phyloP scores from a whole-genome alignment of 441 rosid species.

The Iberis amara region DNA sequence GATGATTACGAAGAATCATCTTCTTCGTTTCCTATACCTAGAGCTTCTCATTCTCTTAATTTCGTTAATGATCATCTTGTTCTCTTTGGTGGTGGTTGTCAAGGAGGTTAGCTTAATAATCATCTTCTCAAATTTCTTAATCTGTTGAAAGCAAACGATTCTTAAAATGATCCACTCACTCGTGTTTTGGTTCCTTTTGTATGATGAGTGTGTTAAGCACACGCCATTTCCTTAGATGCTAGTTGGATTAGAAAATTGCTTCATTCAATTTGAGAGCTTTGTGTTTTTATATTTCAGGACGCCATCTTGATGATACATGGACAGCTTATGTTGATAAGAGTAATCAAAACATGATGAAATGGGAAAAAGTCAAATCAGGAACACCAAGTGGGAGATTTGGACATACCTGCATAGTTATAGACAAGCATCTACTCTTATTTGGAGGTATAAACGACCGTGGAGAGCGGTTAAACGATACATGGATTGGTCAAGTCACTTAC shows the following conservation, averaged over 20 bases:
- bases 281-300: conserved; percentile 42
- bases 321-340: conserved; percentile 53
- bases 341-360: conserved; percentile 38
- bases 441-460: conserved; percentile 94
- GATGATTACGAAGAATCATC: neutral
- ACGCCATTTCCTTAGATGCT: conserved; percentile 6
- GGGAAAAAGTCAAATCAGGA: conserved; percentile 68
- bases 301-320: conserved; percentile 97
- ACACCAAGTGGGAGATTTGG: conserved; percentile 91
- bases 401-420: conserved; percentile 61
- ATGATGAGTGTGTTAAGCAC: conserved; percentile 28
- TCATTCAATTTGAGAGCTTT: neutral
- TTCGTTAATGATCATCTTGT: conserved; percentile 77
- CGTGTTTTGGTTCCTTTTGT: neutral
- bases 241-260: neutral
- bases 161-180: conserved; percentile 4
- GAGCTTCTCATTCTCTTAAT: conserved; percentile 95
- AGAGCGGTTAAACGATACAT: conserved; percentile 70
- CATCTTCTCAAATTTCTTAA: neutral
- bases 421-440: conserved; percentile 55
- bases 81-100: conserved; percentile 88
- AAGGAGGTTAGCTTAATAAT: conserved; percentile 63
- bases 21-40: conserved; percentile 47
- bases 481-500: conserved; percentile 59
- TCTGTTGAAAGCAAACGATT: neutral